Evolutionary conservation across 371 early-diverging fungal genomes (phyloP), one percentile per base, ranked within the genome.

Genomic region (Lichtheimia ornata): DNA sequence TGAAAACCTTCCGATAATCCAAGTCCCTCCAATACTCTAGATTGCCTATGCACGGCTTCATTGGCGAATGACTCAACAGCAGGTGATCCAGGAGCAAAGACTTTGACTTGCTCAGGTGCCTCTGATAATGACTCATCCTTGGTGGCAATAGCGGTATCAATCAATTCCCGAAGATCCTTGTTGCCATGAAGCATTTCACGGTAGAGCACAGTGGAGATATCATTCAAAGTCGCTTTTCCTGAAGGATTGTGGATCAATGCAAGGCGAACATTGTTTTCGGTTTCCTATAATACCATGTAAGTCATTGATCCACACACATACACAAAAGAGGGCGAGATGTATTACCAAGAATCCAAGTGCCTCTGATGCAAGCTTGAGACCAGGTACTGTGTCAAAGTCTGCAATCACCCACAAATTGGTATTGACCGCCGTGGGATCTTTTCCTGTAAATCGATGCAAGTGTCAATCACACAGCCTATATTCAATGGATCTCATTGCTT

Each of bases 351-450:
- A 77, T 24, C 58, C 56, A 3, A 87, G 53, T 25, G 86, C 85
- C 5, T 75, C 74, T 15, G 64, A 42, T 1, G 77, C 87, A n/a
- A 84, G 69, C 15, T 67, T 65, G 17, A 85, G 58, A 27, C 90
- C 90, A 15, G 57, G 52, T 9, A 58, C 49, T 20, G 71, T 69
- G n/a, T 84, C 75, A 35, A 90, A 80, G 67, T 92, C 82, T 2
- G 86, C 77, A 18, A 82, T 50, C 0, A 86, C 53, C 65, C 84
- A 72, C 7, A 88, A 14, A 14, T 88, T 83, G 0, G 70, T 61
- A 4, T 53, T 61, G 13, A 73, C 63, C 7, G 30, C 56, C 17
- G 61, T 55, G 6, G 51, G 47, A n/a, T 63, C 72, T 70, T 59
- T 20, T 54, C 14, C 45, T 45, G 24, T n/a, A 51, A 3, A 1